phyloP scores from a whole-genome alignment of 140 eudicot genomes.

The Oenanthe javanica region DNA sequence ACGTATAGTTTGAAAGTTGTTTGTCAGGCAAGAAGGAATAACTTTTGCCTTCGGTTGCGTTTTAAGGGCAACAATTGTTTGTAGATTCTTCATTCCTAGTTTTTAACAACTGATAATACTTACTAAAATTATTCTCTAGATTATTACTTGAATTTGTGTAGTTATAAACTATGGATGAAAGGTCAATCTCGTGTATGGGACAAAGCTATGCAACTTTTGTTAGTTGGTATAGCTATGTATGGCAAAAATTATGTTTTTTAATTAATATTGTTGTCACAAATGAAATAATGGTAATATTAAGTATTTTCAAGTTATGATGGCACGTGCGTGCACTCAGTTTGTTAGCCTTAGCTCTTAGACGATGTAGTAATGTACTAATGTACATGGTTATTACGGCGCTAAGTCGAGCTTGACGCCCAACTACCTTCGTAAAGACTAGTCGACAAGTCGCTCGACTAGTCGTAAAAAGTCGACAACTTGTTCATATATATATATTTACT shows the following conservation, averaged over 20 bases:
- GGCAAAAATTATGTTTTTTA: neutral
- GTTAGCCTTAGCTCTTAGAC: neutral
- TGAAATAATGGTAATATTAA: neutral
- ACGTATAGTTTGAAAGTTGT: neutral
- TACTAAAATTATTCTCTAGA: too few species aligned
- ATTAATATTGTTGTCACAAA: neutral
- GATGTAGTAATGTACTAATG: too few species aligned
- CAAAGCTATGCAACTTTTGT: neutral
- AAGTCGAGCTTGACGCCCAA: too few species aligned
- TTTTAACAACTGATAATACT: too few species aligned
- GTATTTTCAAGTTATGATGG: neutral
- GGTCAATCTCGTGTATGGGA: neutral
- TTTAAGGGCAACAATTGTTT: neutral
- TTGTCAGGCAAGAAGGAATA: neutral
- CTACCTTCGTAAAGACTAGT: too few species aligned
- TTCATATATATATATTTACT: too few species aligned
- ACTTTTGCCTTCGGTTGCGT: too few species aligned
- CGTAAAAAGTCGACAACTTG: too few species aligned
- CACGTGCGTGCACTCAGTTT: neutral
- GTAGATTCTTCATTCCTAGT: neutral
- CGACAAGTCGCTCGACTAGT: too few species aligned
- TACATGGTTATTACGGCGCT: too few species aligned
- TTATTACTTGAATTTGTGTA: too few species aligned
- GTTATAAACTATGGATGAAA: neutral
- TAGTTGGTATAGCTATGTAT: neutral